These are phyloP conservation scores for Globisporangium okanoganense DNA, from an alignment of 352 stramenopile genomes.

Conservation along the genomic window DNA sequence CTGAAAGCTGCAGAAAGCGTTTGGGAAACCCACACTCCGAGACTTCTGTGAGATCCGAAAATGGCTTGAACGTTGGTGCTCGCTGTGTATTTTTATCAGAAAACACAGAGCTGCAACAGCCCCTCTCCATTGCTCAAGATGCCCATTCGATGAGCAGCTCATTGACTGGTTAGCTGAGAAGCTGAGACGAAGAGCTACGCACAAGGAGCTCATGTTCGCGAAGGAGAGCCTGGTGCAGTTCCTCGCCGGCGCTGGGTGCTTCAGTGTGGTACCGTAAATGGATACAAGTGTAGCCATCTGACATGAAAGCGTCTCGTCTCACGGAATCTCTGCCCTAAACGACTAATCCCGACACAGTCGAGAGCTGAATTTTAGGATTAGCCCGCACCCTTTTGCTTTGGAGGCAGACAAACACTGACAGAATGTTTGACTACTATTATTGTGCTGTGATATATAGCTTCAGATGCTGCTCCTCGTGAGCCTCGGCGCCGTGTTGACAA, in stretches of 20 bases:
- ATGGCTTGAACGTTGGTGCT: neutral
- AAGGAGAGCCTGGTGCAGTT: conserved; percentile 69
- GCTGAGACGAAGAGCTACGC: neutral
- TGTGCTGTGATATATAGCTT: conserved; percentile 16
- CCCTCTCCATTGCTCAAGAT: neutral
- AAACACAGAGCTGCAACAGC: neutral
- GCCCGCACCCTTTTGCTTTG: no score
- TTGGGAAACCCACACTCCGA: neutral
- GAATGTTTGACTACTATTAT: no score
- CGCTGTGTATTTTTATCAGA: conserved; percentile 1
- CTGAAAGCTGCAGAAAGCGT: neutral
- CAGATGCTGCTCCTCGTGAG: conserved; percentile 53
- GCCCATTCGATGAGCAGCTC: neutral
- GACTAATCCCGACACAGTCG: no score
- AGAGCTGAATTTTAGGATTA: no score
- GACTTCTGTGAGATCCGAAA: conserved; percentile 1
- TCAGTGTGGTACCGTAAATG: conserved; percentile 32
- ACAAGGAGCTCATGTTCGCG: conserved; percentile 33
- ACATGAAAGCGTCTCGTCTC: neutral
- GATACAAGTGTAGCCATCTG: neutral
- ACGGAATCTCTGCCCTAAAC: neutral
- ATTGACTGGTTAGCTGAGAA: neutral
- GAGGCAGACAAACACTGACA: no score
- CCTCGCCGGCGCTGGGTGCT: conserved; percentile 52
- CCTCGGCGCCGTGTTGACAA: conserved; percentile 41